These are phyloP conservation scores for Spathaspora boniae DNA, from an alignment of 805 yeast species.

Conservation along the genomic window DNA sequence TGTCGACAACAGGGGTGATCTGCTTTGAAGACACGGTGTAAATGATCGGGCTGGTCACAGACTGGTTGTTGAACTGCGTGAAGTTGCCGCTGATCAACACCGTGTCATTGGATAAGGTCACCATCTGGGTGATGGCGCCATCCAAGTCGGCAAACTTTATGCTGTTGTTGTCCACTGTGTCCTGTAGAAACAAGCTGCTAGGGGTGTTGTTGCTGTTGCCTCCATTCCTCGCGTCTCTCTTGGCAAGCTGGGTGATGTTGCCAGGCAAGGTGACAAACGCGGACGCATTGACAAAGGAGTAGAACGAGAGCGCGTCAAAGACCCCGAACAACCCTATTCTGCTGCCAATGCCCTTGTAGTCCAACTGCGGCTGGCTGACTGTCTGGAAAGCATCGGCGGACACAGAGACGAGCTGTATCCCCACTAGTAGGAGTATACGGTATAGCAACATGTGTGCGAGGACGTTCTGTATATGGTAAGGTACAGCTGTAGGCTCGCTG, in stretches of 20 bases:
- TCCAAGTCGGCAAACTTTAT: constrained; percentile 25
- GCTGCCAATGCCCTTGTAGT: constrained; percentile 25
- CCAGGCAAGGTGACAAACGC: constrained; percentile 13
- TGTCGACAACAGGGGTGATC: constrained; percentile 19
- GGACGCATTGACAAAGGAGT: constrained; percentile 24
- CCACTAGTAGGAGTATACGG: too few relatives aligned
- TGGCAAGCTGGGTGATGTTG: constrained; percentile 10
- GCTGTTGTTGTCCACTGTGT: constrained; percentile 15
- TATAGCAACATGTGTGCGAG: too few relatives aligned
- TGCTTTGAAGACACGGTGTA: constrained; percentile 26
- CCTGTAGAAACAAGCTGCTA: constrained; percentile 21
- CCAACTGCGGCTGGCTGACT: constrained; percentile 18
- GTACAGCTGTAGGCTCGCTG: too few relatives aligned
- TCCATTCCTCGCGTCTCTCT: constrained; percentile 5
- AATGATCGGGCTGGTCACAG: constrained; percentile 31
- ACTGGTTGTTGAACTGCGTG: constrained; percentile 25
- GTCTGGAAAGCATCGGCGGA: constrained; percentile 6
- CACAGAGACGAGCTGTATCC: too few relatives aligned
- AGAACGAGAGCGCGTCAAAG: constrained; percentile 27
- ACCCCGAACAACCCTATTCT: constrained; percentile 30
- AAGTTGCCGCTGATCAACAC: constrained; percentile 36
- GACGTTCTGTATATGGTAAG: too few relatives aligned
- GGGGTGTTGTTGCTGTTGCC: constrained; percentile 2
- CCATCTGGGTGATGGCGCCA: constrained; percentile 28
- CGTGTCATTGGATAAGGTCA: constrained; percentile 22